Base-by-base conservation (phyloP, 371 early-diverging fungal genomes). In the Lichtheimia corymbifera region DNA sequence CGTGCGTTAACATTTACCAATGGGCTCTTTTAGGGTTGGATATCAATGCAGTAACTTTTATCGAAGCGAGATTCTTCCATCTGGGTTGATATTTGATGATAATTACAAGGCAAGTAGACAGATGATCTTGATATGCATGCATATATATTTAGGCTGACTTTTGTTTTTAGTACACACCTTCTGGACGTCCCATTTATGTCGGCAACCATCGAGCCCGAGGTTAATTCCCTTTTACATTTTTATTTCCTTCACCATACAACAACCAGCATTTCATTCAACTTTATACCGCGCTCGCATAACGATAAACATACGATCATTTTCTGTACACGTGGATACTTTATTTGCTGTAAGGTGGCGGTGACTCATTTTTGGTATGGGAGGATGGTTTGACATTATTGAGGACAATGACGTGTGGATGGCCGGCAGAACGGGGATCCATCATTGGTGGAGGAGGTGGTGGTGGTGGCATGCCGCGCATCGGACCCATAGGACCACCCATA, bases 1-100 rank as follows among this genome's bases (percentile, higher is more conserved):
- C 14, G n/a, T 50, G 18, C 50, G 15, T 58, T 20, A 50, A 42
- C 25, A 55, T 50, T 22, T 41, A 63, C 1, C 13, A 44, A 14
- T 61, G 28, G 58, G 1, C 22, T 22, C 22, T 22, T 22, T 22
- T 22, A 80, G 77, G 2, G 85, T 88, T 50, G 91, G 91, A 9
- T 89, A 90, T 58, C 91, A 89, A 62, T 90, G 91, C 69, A 89
- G 89, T 65, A 88, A 88, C 65, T 87, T 77, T 61, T 89, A 90
- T 59, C 81, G 88, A n/a, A 86, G 88, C 59, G 84, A 80, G 6
- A 74, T 88, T 55, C 66, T 87, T 42, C 85, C 86, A 1, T 69
- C 79, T 25, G 88, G 88, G n/a, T 62, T 85, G 53, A 74, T 90
- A 52, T 86, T 89, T 55, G 89, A 89, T 62, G 76, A 83, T n/a